Conservation (phyloP, 352 stramenopile species). For the Phytophthora litchii region DNA sequence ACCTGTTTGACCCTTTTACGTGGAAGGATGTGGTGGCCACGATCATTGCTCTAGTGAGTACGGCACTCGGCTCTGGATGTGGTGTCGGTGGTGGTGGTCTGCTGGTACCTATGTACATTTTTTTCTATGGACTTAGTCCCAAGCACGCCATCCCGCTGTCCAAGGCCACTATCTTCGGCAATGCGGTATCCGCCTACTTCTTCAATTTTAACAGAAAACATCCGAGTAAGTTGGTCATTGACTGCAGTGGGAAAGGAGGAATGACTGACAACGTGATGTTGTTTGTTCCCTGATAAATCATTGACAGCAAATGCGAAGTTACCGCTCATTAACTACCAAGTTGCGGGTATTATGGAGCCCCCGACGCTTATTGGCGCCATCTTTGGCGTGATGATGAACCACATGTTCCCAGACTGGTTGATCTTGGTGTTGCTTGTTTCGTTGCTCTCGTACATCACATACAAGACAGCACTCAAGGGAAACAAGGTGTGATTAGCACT, state of each 20-base stretch:
- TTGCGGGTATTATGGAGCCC: slow-evolving; percentile 99
- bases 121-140: slow-evolving; percentile 92
- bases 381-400: slow-evolving; percentile 87
- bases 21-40: slow-evolving; percentile 71
- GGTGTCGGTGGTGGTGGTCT: slow-evolving; percentile 95
- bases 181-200: slow-evolving; percentile 94
- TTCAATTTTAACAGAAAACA: slow-evolving; percentile 95
- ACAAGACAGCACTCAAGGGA: slow-evolving; percentile 76
- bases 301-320: slow-evolving; percentile 74
- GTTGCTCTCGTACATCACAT: slow-evolving; percentile 78
- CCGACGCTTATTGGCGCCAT: slow-evolving; percentile 83
- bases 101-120: slow-evolving; percentile 97
- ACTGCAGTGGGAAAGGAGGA: neutral
- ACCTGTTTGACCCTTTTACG: slow-evolving; percentile 82
- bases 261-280: slow-evolving; percentile 14
- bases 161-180: slow-evolving; percentile 98
- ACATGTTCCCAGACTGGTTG: slow-evolving; percentile 84
- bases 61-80: slow-evolving; percentile 90
- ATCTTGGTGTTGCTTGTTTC: slow-evolving; percentile 79
- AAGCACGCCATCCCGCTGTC: slow-evolving; percentile 97
- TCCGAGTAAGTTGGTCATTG: slow-evolving; percentile 57
- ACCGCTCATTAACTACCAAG: slow-evolving; percentile 97
- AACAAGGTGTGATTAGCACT: slow-evolving; percentile 44
- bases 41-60: slow-evolving; percentile 76
- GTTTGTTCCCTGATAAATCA: neutral